Evolutionary conservation across 2,329 filamentous ascomycete genomes (phyloP).

Genomic region (Botrytis aclada): DNA sequence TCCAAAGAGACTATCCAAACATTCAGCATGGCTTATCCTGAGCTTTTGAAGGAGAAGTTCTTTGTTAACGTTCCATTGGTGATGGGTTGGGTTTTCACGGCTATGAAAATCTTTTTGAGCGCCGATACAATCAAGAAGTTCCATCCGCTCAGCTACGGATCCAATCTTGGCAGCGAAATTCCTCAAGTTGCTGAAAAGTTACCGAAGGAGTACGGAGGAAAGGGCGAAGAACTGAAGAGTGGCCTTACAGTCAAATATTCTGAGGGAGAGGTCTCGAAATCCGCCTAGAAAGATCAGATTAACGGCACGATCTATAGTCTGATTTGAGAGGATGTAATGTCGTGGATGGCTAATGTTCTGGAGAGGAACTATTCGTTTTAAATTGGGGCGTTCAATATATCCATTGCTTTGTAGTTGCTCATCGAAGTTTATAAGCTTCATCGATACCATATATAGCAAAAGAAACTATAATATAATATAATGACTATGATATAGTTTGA

Average conservation of each 20-base stretch:
- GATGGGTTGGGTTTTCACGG: constrained; percentile 82
- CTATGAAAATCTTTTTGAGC: constrained; percentile 73
- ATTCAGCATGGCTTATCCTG: constrained; percentile 81
- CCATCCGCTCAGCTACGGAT: constrained; percentile 73
- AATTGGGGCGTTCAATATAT: constrained; percentile 12
- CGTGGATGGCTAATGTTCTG: neutral
- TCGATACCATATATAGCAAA: neutral
- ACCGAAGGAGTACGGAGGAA: constrained; percentile 77
- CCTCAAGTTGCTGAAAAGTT: constrained; percentile 59
- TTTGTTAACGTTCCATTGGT: constrained; percentile 90
- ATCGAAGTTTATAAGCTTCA: neutral
- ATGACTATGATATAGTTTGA: neutral
- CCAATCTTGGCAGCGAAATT: constrained; percentile 61
- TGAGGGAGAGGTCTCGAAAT: neutral
- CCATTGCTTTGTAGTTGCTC: constrained; percentile 14
- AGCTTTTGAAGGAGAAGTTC: constrained; percentile 87
- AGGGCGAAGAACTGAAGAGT: constrained; percentile 47
- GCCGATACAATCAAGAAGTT: constrained; percentile 75
- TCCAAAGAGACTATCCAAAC: constrained; percentile 77
- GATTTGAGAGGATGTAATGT: neutral
- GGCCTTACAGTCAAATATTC: constrained; percentile 37
- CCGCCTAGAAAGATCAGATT: neutral
- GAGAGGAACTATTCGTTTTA: neutral
- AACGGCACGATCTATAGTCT: neutral
- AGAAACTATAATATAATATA: neutral